Percentiles rank a stretch among this genome's conserved stretches.
Evolutionary conservation across 2,329 filamentous ascomycete species (phyloP).

Genomic region (Geoglossum cookeanum): DNA sequence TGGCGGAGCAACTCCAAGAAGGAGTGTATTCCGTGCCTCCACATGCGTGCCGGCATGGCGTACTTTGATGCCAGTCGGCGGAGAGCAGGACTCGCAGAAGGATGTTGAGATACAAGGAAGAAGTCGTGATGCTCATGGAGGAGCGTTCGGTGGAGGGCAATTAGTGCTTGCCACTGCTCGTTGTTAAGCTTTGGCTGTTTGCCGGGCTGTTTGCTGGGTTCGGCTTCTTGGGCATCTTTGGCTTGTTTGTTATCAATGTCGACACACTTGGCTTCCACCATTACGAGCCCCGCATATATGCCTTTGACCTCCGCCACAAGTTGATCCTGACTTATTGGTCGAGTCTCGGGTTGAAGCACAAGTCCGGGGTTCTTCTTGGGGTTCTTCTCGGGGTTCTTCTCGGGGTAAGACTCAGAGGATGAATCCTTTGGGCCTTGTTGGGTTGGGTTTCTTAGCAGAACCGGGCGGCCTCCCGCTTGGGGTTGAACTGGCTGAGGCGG

Average conservation of each 20-base stretch:
- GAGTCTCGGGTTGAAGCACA: constrained; percentile 39
- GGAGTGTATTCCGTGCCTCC: constrained; percentile 77
- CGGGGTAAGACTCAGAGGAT: too few relatives aligned
- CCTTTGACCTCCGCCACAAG: constrained; percentile 64
- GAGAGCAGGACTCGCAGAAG: constrained; percentile 50
- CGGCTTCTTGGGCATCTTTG: constrained; percentile 26
- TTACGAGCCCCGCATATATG: constrained; percentile 65
- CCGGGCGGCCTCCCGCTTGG: neutral
- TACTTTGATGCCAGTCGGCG: constrained; percentile 58
- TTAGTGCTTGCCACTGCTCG: constrained; percentile 70
- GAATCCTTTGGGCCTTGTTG: too few relatives aligned
- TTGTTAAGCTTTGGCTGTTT: constrained; percentile 24
- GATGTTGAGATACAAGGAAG: constrained; percentile 75
- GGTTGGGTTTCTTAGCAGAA: neutral
- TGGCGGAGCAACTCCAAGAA: constrained; percentile 63
- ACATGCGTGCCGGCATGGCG: constrained; percentile 83
- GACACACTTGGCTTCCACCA: constrained; percentile 77
- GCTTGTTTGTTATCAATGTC: constrained; percentile 53
- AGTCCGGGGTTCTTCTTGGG: neutral
- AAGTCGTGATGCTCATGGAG: constrained; percentile 74
- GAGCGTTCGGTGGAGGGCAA: constrained; percentile 61
- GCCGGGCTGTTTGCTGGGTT: too few relatives aligned
- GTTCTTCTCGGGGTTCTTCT: neutral
- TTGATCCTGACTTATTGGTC: constrained; percentile 52
- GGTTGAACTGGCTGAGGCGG: neutral